A percentile compares a stretch with the other conserved stretches of the same genome.
These are phyloP conservation scores for Fomitopsis palustris DNA, from an alignment of 1,284 basidiomycete genomes.

Conservation along the genomic window DNA sequence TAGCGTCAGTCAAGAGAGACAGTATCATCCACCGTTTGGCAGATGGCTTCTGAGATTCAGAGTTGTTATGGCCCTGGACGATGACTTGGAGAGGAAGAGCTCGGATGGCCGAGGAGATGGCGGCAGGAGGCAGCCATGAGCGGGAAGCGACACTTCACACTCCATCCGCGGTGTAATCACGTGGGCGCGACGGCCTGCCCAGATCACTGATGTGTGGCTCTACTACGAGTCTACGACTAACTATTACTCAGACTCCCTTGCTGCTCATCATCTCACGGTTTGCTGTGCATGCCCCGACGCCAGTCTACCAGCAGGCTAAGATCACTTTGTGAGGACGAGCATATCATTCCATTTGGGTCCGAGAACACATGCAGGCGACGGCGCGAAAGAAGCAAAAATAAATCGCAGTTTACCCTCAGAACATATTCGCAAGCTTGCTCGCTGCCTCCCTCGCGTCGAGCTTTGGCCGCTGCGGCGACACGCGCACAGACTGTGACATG, in stretches of 20 bases:
- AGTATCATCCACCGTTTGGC: too few species aligned
- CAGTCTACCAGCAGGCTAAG: too few species aligned
- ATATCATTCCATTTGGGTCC: background rate
- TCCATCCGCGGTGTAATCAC: background rate
- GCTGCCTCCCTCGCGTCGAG: constrained; percentile 82
- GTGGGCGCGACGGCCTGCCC: background rate
- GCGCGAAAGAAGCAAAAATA: background rate
- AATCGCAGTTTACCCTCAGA: constrained; percentile 36
- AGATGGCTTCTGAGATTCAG: too few species aligned
- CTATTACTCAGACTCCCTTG: too few species aligned
- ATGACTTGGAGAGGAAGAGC: too few species aligned
- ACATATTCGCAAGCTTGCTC: constrained; percentile 84
- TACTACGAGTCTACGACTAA: too few species aligned
- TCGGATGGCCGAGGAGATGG: too few species aligned
- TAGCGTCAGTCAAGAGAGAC: too few species aligned
- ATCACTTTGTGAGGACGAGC: background rate
- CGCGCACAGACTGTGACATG: constrained; percentile 66
- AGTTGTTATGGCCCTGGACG: too few species aligned
- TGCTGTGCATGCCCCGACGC: too few species aligned
- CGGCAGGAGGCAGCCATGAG: background rate
- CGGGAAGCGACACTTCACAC: background rate
- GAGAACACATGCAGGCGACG: background rate
- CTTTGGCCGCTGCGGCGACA: constrained; percentile 62
- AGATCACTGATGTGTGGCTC: background rate
- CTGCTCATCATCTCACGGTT: too few species aligned